phyloP scores from a whole-genome alignment of 192 early-diverging fungal species.

The Backusella psychrophila region DNA sequence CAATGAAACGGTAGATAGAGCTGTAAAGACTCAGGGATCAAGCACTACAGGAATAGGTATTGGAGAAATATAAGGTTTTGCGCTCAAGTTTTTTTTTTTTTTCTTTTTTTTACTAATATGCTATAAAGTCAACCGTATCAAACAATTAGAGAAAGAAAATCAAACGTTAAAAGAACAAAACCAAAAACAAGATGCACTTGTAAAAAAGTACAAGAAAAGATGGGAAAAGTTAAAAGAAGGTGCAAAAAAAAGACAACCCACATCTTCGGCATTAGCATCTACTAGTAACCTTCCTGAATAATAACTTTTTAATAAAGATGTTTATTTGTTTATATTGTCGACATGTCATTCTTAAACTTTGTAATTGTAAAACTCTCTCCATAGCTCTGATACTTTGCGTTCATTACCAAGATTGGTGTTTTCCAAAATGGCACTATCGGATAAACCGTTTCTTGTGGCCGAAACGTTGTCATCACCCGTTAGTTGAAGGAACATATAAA shows the following conservation, averaged over 20 bases:
- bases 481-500: slow-evolving; percentile 64
- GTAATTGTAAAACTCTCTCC: slow-evolving; percentile 11
- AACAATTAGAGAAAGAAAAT: slow-evolving; percentile 63
- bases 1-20: not conserved
- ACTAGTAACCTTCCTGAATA: not conserved
- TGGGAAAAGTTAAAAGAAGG: slow-evolving; percentile 82
- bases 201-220: slow-evolving; percentile 70
- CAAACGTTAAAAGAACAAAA: slow-evolving; percentile 39
- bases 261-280: not conserved
- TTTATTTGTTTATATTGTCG: not conserved
- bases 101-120: not conserved
- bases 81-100: no score
- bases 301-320: not conserved
- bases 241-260: slow-evolving; percentile 51
- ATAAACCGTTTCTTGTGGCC: slow-evolving; percentile 18
- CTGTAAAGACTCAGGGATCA: not conserved
- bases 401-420: slow-evolving; percentile 29
- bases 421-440: slow-evolving; percentile 9
- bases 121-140: slow-evolving; percentile 34
- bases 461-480: slow-evolving; percentile 20
- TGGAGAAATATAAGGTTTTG: not conserved
- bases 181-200: slow-evolving; percentile 48
- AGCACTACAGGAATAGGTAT: slow-evolving; percentile 1
- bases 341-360: not conserved
- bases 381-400: slow-evolving; percentile 10